phyloP scores from a whole-genome alignment of 148 eudicot genomes.

The Rhododendron molle region DNA sequence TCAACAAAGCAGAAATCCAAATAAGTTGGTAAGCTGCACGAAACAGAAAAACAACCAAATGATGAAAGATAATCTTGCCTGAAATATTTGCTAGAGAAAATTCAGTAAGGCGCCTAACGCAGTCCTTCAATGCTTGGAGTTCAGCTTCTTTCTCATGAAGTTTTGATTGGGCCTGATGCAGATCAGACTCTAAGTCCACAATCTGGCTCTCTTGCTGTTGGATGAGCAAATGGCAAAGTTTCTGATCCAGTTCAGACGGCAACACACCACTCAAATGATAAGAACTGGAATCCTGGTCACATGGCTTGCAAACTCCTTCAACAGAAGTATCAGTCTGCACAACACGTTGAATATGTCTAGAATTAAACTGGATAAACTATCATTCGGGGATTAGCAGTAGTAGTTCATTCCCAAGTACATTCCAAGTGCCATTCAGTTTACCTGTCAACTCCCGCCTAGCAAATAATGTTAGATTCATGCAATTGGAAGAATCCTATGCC shows the following conservation, averaged over 20 bases:
- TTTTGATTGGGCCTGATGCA: slow-evolving; percentile 47
- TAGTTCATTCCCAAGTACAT: neutral
- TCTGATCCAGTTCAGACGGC: slow-evolving; percentile 52
- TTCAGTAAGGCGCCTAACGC: slow-evolving; percentile 58
- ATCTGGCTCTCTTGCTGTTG: slow-evolving; percentile 66
- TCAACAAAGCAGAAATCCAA: neutral
- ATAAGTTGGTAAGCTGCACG: neutral
- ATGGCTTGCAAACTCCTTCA: slow-evolving; percentile 19
- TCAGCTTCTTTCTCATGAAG: slow-evolving; percentile 66
- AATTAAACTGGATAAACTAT: neutral
- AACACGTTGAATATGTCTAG: neutral
- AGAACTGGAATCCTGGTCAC: slow-evolving; percentile 16
- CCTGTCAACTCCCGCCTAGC: neutral
- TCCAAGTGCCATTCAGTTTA: neutral
- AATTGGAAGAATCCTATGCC: neutral
- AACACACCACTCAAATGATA: slow-evolving; percentile 35
- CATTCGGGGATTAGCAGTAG: neutral
- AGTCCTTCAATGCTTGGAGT: slow-evolving; percentile 62
- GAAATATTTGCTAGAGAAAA: slow-evolving; percentile 45
- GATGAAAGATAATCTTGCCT: slow-evolving; percentile 26
- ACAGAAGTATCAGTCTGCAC: slow-evolving; percentile 26
- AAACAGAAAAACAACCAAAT: neutral
- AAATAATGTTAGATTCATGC: neutral
- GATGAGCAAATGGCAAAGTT: slow-evolving; percentile 49
- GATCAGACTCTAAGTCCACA: slow-evolving; percentile 49